phyloP scores from a whole-genome alignment of 768 basidiomycete species.

The Macrocybe gigantea region DNA sequence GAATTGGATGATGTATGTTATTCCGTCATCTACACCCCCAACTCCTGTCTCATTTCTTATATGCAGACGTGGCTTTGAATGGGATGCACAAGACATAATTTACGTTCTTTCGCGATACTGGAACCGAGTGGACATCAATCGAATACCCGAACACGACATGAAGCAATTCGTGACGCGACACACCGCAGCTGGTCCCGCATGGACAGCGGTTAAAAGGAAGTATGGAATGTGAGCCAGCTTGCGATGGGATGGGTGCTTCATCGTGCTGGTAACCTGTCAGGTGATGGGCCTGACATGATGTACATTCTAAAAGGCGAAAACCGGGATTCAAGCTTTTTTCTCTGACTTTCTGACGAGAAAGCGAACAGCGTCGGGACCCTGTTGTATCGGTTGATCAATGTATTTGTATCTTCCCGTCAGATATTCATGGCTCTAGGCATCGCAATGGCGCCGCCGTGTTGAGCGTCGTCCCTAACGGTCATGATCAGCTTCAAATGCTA shows the following conservation, averaged over 20 bases:
- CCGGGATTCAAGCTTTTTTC: too few relatives aligned
- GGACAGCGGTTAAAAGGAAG: conserved; percentile 70
- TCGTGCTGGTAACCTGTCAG: too few relatives aligned
- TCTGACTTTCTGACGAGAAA: too few relatives aligned
- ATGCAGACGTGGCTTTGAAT: conserved; percentile 58
- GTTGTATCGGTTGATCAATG: too few relatives aligned
- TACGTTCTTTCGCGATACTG: conserved; percentile 71
- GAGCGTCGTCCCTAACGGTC: too few relatives aligned
- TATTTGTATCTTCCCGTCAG: too few relatives aligned
- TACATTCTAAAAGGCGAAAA: too few relatives aligned
- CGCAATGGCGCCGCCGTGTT: too few relatives aligned
- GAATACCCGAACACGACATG: conserved; percentile 85
- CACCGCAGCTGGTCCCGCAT: conserved; percentile 59
- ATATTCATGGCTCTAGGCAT: too few relatives aligned
- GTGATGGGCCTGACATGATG: too few relatives aligned
- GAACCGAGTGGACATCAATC: conserved; percentile 81
- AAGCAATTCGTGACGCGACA: conserved; percentile 61
- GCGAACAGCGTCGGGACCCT: too few relatives aligned
- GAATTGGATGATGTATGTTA: conserved; percentile 69
- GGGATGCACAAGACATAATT: conserved; percentile 73
- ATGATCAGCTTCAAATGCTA: too few relatives aligned
- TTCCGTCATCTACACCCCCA: conserved; percentile 9
- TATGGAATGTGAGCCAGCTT: conserved; percentile 47
- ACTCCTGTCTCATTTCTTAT: conserved; percentile 11
- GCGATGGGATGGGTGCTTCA: not conserved